Base-by-base conservation (phyloP, 495 filamentous ascomycete species). In the Penicillium dipodomyicola region DNA sequence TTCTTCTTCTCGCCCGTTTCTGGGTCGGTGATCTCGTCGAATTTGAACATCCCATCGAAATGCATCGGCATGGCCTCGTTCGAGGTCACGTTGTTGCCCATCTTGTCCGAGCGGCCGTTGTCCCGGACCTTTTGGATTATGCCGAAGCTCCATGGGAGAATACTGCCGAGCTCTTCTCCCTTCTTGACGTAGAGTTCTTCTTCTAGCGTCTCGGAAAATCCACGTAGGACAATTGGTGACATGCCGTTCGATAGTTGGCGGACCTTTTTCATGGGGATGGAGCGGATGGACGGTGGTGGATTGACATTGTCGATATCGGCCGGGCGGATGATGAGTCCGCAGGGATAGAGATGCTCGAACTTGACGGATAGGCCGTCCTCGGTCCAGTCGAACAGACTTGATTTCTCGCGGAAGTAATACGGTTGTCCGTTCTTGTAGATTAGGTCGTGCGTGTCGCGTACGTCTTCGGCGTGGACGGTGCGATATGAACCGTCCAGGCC, bases 51-150 rank as follows among this genome's bases (percentile, higher is more conserved):
- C 0, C 80, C 81, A 43, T 83, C 80, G 42, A 75, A 82, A 53
- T 83, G 81, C 67, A 81, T 80, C 5, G 81, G 79, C 80, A 83
- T 82, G 35, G 72, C 73, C 55, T 84, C 80, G 41, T 67, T 71
- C 6, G 75, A 78, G 1, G 76, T 69, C 23, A 82, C 77, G 42
- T 79, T 81, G 51, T 80, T 82, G 22, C 39, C 68, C 62, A 52
- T 69, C 49, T 56, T 65, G 46, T 64, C 68, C 7, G 59, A 60
- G 46, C 67, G 68, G 4, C 62, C 66, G 10, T 62, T 65, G 50
- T 84, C 79, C 40, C 76, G 75, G 25, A 84, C 77, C 51, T 81
- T 74, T 9, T 73, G 67, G 20, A 81, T 71, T n/a, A 76, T 59
- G 0, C 77, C 79, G 42, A 78, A 80, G 44, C 67, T 77, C 82